Conservation (phyloP, 2,329 filamentous ascomycete genomes). For the Neofusicoccum laricinum region DNA sequence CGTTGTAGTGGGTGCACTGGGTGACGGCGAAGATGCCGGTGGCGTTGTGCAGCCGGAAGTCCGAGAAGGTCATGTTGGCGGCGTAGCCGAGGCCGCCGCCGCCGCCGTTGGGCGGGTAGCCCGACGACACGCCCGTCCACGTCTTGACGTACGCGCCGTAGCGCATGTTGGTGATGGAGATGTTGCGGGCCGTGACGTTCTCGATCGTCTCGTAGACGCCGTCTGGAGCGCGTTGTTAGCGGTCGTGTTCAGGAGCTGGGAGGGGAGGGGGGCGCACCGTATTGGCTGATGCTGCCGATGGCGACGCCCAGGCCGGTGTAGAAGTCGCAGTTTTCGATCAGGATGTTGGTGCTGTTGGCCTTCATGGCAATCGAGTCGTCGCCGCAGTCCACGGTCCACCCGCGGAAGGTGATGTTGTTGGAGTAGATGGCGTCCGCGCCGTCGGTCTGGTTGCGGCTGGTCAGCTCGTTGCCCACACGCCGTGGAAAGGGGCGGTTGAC, state of each 20-base stretch:
- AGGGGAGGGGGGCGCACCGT: slow-evolving; percentile 21
- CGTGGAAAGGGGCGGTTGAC: slow-evolving; percentile 53
- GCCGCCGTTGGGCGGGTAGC: slow-evolving; percentile 57
- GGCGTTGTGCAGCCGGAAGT: slow-evolving; percentile 30
- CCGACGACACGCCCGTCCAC: slow-evolving; percentile 53
- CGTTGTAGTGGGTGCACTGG: slow-evolving; percentile 41
- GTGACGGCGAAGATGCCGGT: slow-evolving; percentile 35
- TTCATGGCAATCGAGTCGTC: slow-evolving; percentile 64
- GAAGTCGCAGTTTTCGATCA: slow-evolving; percentile 54
- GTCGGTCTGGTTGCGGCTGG: slow-evolving; percentile 54
- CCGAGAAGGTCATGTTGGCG: slow-evolving; percentile 36
- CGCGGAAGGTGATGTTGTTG: slow-evolving; percentile 65
- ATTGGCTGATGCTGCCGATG: slow-evolving; percentile 58
- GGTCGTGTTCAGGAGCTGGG: neutral
- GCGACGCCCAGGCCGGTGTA: slow-evolving; percentile 52
- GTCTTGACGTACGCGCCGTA: slow-evolving; percentile 58
- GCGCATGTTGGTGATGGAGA: slow-evolving; percentile 45
- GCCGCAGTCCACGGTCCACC: slow-evolving; percentile 58
- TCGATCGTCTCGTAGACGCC: slow-evolving; percentile 8
- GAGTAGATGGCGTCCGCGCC: slow-evolving; percentile 62
- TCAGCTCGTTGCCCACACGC: slow-evolving; percentile 43
- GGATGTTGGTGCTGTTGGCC: slow-evolving; percentile 57
- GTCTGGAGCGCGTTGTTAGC: neutral
- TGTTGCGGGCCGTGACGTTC: slow-evolving; percentile 48
- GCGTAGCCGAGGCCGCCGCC: slow-evolving; percentile 53